Evolutionary conservation across 345 rosid genomes (phyloP).

Genomic region (Jatropha curcas): DNA sequence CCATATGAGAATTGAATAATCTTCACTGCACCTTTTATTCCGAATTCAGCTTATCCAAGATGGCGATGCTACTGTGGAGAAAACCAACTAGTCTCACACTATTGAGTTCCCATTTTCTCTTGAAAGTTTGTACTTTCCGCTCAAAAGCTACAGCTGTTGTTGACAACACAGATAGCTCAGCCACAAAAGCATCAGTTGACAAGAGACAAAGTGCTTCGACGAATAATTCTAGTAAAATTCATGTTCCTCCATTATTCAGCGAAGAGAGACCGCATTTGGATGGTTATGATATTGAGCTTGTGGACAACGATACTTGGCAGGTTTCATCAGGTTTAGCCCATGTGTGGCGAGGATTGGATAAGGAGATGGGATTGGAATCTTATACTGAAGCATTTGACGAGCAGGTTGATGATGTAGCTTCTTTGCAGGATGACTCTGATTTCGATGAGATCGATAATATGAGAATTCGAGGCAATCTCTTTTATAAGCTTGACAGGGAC

Average conservation of each 20-base stretch:
- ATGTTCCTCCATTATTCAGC: slow-evolving; percentile 40
- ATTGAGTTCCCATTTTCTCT: slow-evolving; percentile 19
- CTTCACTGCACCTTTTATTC: neutral
- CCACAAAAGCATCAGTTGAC: neutral
- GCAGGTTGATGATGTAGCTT: slow-evolving; percentile 4
- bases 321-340: slow-evolving; percentile 62
- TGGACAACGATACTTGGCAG: slow-evolving; percentile 73
- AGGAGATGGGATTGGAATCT: slow-evolving; percentile 13
- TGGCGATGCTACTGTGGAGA: slow-evolving; percentile 32
- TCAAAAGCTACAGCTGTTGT: slow-evolving; percentile 26
- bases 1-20: slow-evolving; percentile 11
- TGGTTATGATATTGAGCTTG: slow-evolving; percentile 55
- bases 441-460: slow-evolving; percentile 73
- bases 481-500: slow-evolving; percentile 69
- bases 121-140: slow-evolving; percentile 25
- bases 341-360: slow-evolving; percentile 41
- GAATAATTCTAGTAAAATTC: slow-evolving; percentile 1
- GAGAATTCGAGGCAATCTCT: slow-evolving; percentile 79
- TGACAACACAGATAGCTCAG: slow-evolving; percentile 8
- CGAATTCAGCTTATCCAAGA: neutral
- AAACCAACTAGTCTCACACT: slow-evolving; percentile 20
- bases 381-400: slow-evolving; percentile 20
- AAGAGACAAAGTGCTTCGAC: neutral
- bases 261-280: slow-evolving; percentile 21
- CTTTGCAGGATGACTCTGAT: slow-evolving; percentile 38